These are phyloP conservation scores for Colletotrichum magnum DNA, from an alignment of 2,329 filamentous ascomycete genomes.

Conservation along the genomic window DNA sequence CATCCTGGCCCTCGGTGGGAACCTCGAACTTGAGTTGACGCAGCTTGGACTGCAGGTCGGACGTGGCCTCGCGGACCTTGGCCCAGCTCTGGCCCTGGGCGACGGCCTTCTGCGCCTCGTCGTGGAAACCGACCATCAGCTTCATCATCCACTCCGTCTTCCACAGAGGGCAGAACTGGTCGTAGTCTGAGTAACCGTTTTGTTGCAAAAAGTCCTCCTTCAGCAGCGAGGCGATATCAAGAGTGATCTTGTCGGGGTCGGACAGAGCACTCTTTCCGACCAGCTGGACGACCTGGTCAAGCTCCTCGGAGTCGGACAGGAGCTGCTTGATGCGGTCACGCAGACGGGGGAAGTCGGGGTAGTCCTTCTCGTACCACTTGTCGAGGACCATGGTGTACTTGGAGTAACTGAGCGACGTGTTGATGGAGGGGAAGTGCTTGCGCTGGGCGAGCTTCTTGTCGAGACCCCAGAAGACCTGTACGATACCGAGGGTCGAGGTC, in stretches of 20 bases:
- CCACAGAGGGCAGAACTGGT: conserved; percentile 99
- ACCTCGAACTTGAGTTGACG: conserved; percentile 98
- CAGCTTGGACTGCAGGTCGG: conserved; percentile 86
- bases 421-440: conserved; percentile 99
- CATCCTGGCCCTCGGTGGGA: conserved; percentile 86
- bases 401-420: conserved; percentile 94
- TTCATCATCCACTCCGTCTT: conserved; percentile 99
- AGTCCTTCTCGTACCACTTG: conserved; percentile 94
- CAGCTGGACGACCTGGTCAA: conserved; percentile 98
- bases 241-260: conserved; percentile 97
- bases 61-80: conserved; percentile 92
- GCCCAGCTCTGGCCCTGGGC: conserved; percentile 91
- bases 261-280: conserved; percentile 97
- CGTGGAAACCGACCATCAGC: conserved; percentile 97
- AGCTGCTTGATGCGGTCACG: conserved; percentile 95
- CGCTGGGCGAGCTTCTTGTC: conserved; percentile 99
- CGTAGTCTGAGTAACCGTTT: conserved; percentile 99
- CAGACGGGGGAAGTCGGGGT: conserved; percentile 92
- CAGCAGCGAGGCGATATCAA: conserved; percentile 90
- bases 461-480: conserved; percentile 99
- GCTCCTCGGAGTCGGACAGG: conserved; percentile 93
- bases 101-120: conserved; percentile 96
- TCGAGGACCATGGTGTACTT: conserved; percentile 94
- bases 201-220: conserved; percentile 99
- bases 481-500: conserved; percentile 92